phyloP scores from a whole-genome alignment of 306 rosid genomes.

The Ormosia emarginata region DNA sequence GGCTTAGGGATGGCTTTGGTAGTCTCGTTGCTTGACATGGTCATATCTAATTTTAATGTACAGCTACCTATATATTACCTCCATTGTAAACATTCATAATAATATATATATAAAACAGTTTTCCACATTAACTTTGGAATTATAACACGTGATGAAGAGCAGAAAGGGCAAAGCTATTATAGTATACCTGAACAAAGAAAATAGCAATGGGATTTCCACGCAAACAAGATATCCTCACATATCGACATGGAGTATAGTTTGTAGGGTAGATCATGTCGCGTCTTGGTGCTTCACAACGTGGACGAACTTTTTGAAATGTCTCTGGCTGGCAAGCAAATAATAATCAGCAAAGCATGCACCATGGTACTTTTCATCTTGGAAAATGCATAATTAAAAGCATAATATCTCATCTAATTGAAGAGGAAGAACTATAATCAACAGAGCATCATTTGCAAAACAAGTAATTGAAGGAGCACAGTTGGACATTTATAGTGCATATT shows the following conservation, averaged over 20 bases:
- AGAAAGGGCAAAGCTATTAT: slow-evolving; percentile 1
- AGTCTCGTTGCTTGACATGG: too few relatives aligned
- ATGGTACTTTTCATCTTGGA: background rate
- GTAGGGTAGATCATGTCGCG: slow-evolving; percentile 84
- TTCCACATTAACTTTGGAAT: background rate
- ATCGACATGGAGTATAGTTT: slow-evolving; percentile 91
- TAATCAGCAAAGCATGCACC: background rate
- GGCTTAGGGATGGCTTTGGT: too few relatives aligned
- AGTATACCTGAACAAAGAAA: slow-evolving; percentile 80
- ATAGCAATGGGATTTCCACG: slow-evolving; percentile 96
- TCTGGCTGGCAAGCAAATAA: slow-evolving; percentile 67
- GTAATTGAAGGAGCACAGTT: background rate
- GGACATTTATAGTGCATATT: background rate
- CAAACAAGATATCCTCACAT: slow-evolving; percentile 84
- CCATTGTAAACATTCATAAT: too few relatives aligned
- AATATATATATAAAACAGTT: too few relatives aligned
- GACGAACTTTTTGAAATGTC: slow-evolving; percentile 86
- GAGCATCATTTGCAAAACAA: background rate
- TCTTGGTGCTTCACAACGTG: slow-evolving; percentile 94
- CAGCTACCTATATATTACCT: too few relatives aligned
- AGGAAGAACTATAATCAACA: background rate
- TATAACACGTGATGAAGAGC: background rate
- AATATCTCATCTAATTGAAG: background rate
- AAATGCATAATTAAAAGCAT: slow-evolving; percentile 7
- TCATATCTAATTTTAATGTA: too few relatives aligned